These are phyloP conservation scores for Pseudogymnoascus sp. DNA, from an alignment of 2,329 filamentous ascomycete genomes.

Conservation along the genomic window DNA sequence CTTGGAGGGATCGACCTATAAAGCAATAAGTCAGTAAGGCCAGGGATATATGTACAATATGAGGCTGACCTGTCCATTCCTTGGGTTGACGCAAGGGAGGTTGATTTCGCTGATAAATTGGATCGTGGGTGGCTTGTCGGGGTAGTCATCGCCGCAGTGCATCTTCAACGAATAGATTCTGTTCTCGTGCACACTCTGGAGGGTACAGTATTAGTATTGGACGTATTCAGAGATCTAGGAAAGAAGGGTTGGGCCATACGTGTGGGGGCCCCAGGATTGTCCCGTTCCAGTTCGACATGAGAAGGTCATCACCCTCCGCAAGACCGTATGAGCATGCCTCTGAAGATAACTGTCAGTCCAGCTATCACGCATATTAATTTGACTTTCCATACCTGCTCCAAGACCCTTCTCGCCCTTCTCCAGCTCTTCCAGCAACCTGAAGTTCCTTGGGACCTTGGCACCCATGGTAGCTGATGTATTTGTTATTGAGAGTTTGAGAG, in stretches of 20 bases:
- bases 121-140: conserved; percentile 80
- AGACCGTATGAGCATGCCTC: conserved; percentile 97
- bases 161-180: conserved; percentile 98
- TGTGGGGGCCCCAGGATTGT: conserved; percentile 96
- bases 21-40: background rate
- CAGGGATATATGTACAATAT: background rate
- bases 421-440: conserved; percentile 91
- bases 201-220: background rate
- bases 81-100: conserved; percentile 83
- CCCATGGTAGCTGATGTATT: conserved; percentile 23
- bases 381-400: conserved; percentile 64
- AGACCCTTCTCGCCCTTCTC: conserved; percentile 98
- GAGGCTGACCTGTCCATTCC: conserved; percentile 60
- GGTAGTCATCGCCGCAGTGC: conserved; percentile 85
- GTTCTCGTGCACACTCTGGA: conserved; percentile 90
- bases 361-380: background rate
- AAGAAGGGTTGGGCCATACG: conserved; percentile 50
- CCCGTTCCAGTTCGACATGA: conserved; percentile 98
- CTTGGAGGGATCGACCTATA: conserved; percentile 71
- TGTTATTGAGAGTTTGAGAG: background rate
- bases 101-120: conserved; percentile 94
- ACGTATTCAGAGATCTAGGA: background rate
- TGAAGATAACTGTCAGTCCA: conserved; percentile 32
- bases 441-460: conserved; percentile 88
- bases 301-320: conserved; percentile 85